phyloP scores from a whole-genome alignment of 2,329 filamentous ascomycete genomes.

The Simplicillium aogashimaense region DNA sequence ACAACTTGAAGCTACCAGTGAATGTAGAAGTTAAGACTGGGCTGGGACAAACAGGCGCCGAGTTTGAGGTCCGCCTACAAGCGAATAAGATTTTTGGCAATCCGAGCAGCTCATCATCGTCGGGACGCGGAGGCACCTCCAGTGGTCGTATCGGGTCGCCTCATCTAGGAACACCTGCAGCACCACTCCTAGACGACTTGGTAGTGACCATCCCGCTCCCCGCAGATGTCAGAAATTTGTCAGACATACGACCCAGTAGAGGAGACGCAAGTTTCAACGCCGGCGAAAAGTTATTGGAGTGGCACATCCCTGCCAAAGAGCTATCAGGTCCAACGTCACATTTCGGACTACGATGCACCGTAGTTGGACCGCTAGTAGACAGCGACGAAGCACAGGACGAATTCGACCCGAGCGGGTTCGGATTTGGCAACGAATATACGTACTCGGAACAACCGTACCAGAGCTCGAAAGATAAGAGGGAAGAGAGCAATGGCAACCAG shows the following conservation, averaged over 20 bases:
- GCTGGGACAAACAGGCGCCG: conserved; percentile 63
- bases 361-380: conserved; percentile 52
- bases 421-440: conserved; percentile 39
- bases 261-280: conserved; percentile 79
- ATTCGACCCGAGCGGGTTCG: conserved; percentile 40
- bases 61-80: conserved; percentile 79
- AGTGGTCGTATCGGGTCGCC: conserved; percentile 29
- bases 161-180: conserved; percentile 43
- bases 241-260: conserved; percentile 68
- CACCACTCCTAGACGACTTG: conserved; percentile 65
- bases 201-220: conserved; percentile 72
- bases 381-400: conserved; percentile 35
- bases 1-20: conserved; percentile 71
- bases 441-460: conserved; percentile 48
- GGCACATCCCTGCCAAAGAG: conserved; percentile 74
- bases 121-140: conserved; percentile 29
- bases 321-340: conserved; percentile 55
- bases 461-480: conserved; percentile 23
- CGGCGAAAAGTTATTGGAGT: conserved; percentile 64
- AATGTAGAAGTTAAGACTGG: conserved; percentile 73
- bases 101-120: conserved; percentile 21
- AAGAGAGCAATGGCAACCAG: conserved; percentile 20
- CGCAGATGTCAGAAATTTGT: conserved; percentile 67
- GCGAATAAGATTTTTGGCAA: conserved; percentile 55
- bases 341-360: conserved; percentile 70